Evolutionary conservation across 2,329 filamentous ascomycete genomes (phyloP).

Genomic region (Aspergillus latus): DNA sequence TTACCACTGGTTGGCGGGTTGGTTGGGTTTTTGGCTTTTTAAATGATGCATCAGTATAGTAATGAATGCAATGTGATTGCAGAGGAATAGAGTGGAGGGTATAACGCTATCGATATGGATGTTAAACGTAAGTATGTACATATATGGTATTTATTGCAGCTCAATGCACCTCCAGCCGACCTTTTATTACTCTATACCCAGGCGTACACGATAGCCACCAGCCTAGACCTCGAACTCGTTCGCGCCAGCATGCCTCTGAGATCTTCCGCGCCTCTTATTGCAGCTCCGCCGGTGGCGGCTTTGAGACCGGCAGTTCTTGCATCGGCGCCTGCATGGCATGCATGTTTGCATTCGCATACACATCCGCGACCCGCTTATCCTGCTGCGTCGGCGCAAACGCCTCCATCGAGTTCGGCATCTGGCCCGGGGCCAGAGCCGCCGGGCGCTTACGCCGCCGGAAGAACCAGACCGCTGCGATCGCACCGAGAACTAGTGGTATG

Average conservation of each 20-base stretch:
- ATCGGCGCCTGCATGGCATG: background rate
- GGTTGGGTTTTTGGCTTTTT: conserved; percentile 11
- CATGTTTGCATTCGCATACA: background rate
- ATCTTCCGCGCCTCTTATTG: background rate
- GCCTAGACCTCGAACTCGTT: too few species aligned
- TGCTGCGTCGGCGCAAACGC: background rate
- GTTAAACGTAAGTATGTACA: too few species aligned
- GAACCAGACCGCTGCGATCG: background rate
- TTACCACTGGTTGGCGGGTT: conserved; percentile 17
- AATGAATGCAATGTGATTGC: background rate
- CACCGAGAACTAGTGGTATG: background rate
- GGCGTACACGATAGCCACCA: too few species aligned
- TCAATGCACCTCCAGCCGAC: too few species aligned
- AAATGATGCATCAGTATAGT: background rate
- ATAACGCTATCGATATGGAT: too few species aligned
- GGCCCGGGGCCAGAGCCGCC: background rate
- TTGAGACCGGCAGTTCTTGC: background rate
- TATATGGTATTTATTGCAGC: too few species aligned
- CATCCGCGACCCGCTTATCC: background rate
- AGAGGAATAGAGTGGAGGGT: background rate
- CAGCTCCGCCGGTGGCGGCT: background rate
- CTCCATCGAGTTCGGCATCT: background rate
- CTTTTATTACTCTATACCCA: too few species aligned
- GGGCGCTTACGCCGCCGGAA: background rate
- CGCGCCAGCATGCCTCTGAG: too few species aligned